These are phyloP conservation scores for Mycena alexandri DNA, from an alignment of 768 basidiomycete species.

Conservation along the genomic window DNA sequence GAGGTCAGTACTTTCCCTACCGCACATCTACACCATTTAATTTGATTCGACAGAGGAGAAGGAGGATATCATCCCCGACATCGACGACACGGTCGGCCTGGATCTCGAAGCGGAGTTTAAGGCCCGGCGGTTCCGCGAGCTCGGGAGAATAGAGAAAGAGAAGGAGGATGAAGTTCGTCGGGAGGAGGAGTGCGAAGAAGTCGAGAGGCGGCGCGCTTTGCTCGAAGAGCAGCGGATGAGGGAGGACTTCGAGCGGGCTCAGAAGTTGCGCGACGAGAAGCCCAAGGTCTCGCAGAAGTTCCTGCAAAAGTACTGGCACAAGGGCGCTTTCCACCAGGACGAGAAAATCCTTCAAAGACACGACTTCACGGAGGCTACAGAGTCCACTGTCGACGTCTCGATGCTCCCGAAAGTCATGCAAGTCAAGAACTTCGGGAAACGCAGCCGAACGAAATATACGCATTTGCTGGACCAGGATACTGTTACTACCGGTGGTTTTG, in stretches of 20 bases:
- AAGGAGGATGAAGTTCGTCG: conserved; percentile 87
- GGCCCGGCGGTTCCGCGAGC: conserved; percentile 94
- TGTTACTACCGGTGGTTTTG: conserved; percentile 69
- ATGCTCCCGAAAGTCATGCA: conserved; percentile 96
- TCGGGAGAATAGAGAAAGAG: conserved; percentile 93
- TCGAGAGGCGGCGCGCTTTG: conserved; percentile 90
- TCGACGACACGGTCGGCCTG: conserved; percentile 95
- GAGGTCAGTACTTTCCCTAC: conserved; percentile 67
- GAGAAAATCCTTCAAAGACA: conserved; percentile 85
- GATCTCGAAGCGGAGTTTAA: conserved; percentile 94
- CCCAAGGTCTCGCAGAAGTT: conserved; percentile 94
- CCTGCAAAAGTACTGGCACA: conserved; percentile 99
- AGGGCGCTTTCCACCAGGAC: conserved; percentile 99
- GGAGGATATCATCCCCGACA: conserved; percentile 83
- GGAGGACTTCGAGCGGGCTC: conserved; percentile 91
- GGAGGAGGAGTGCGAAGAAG: conserved; percentile 90
- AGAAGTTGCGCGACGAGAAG: conserved; percentile 86
- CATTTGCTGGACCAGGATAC: conserved; percentile 97
- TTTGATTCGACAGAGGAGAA: conserved; percentile 80
- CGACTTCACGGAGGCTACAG: conserved; percentile 92
- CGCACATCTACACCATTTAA: conserved; percentile 17
- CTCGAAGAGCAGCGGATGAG: conserved; percentile 94
- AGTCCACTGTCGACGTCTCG: conserved; percentile 89
- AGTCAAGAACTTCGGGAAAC: conserved; percentile 94
- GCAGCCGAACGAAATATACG: conserved; percentile 94